Base-by-base conservation (phyloP, 208 protist species). In the Porcisia hertigi region DNA sequence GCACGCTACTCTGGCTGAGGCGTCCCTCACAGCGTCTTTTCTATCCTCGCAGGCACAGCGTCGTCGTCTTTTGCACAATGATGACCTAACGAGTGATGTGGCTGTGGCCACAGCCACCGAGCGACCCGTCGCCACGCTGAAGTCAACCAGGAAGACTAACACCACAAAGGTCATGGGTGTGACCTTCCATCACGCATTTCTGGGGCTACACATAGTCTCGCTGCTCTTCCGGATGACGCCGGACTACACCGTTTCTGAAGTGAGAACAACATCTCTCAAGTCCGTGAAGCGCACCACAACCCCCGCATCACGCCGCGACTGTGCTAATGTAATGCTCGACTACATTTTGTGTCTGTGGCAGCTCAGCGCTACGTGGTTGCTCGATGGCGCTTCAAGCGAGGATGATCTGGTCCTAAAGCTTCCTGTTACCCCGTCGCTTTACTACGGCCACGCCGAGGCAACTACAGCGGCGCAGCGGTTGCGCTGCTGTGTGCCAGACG, bases 321-420 rank as follows among this genome's bases (percentile, higher is more conserved):
- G 83, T 53, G 85, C 76, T 0, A 72, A 84, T 14, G 75, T 92
- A 2, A 83, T 96, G 75, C 65, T 94, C 30, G 80, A 91, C 77
- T 96, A 96, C 73, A 73, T 96, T 14, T 83, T 80, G 4, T 90
- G 77, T 57, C 43, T 94, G 52, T 96, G 92, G 92, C 75, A 81
- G 30, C 71, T 84, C 12, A 72, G 70, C 54, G 66, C 47, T n/a
- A 60, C 60, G 34, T n/a, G 67, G 58, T 59, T 84, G 43, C 55
- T 59, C 6, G 71, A 73, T 3, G 59, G 23, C 7, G 49, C 39
- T 18, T 12, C 23, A n/a, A 41, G 41, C 58, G 45, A 25, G 18
- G 49, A 45, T 0, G 16, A 71, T 18, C 25, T 45, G 41, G 62
- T 79, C 45, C 66, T 91, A 18, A 14, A 41, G 23, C 36, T 86